Evolutionary conservation across 169 alveolate genomes (phyloP), one percentile per base, ranked within the genome.

Genomic region (Plasmodium ovale): DNA sequence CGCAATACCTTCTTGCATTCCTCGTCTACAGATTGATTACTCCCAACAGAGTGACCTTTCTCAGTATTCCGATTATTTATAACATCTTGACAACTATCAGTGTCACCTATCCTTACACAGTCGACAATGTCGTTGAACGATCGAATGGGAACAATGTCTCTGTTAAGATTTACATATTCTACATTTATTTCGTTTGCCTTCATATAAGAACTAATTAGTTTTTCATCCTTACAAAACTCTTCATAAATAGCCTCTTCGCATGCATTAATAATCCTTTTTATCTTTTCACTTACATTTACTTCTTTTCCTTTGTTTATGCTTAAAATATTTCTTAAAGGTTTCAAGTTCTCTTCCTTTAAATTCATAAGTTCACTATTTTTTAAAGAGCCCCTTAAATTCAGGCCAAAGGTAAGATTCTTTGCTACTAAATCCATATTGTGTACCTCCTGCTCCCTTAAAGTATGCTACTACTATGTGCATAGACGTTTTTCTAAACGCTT

Each of bases 311-410:
- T 54, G 3, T 27, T 33, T 62, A 85, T 56, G 33, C 56, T 67
- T 42, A 85, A 56, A 37, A 85, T 69, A 33, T 85, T 85, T 67
- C 37, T 67, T 42, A 85, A 51, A 10, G 91, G 91, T 47, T 67
- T 85, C 31, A 85, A 72, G 49, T 85, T 85, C 64, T 85, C 87
- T 39, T 47, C 68, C 53, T 85, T 85, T 37, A 85, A 58, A 44
- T 60, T 68, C 87, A 68, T 23, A 19, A 85, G 25, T 31, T 85
- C 85, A 10, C 56, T 60, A 85, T 47, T 47, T 54, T 56, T 44
- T 1, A 79, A 25, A 42, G 23, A 39, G 2, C 67, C 29, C 33
- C 16, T 79, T 58, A 85, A 37, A 58, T 85, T 85, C 44, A 85
- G 35, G 0, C 91, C 91, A 23, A 56, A 69, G 21, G 87, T 85